Conservation (phyloP, 371 early-diverging fungal species). For the Rhizopus stolonifer region DNA sequence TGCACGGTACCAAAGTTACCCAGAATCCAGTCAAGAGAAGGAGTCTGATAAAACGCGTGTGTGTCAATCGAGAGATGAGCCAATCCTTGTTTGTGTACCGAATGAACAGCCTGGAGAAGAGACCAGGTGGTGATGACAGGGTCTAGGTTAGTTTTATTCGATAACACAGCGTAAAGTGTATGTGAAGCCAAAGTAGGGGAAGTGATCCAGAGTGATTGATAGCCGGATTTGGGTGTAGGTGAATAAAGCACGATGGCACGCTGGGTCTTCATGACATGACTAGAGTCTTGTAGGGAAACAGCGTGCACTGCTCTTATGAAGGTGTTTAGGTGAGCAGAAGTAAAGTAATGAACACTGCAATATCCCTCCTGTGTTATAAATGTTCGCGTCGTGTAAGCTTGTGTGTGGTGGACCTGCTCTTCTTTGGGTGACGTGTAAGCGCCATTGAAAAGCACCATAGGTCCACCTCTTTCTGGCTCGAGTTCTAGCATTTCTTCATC, state of each 20-base stretch:
- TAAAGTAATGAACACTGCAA: slow-evolving; percentile 22
- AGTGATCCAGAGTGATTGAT: slow-evolving; percentile 28
- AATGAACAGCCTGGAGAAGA: slow-evolving; percentile 10
- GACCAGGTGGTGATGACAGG: slow-evolving; percentile 14
- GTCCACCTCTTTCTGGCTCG: slow-evolving; percentile 16
- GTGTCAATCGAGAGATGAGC: slow-evolving; percentile 19
- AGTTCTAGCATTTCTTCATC: slow-evolving; percentile 13
- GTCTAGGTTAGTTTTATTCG: not conserved
- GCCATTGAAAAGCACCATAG: slow-evolving; percentile 18
- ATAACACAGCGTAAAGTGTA: slow-evolving; percentile 11
- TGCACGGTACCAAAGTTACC: slow-evolving; percentile 12
- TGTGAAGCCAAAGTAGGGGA: slow-evolving; percentile 19
- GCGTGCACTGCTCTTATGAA: slow-evolving; percentile 22
- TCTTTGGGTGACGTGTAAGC: slow-evolving; percentile 5
- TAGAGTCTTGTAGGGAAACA: not conserved
- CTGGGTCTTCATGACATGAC: slow-evolving; percentile 9
- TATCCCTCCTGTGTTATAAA: slow-evolving; percentile 15
- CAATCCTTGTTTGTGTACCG: slow-evolving; percentile 12
- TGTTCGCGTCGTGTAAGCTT: slow-evolving; percentile 15
- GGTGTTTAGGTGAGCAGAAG: slow-evolving; percentile 1
- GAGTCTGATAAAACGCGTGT: slow-evolving; percentile 15
- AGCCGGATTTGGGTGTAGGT: slow-evolving; percentile 15
- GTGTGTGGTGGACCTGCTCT: slow-evolving; percentile 3
- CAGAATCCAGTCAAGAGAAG: slow-evolving; percentile 20
- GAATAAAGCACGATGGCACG: slow-evolving; percentile 17